These are phyloP conservation scores for Beauveria varroae DNA, from an alignment of 2,329 filamentous ascomycete genomes.

Conservation along the genomic window DNA sequence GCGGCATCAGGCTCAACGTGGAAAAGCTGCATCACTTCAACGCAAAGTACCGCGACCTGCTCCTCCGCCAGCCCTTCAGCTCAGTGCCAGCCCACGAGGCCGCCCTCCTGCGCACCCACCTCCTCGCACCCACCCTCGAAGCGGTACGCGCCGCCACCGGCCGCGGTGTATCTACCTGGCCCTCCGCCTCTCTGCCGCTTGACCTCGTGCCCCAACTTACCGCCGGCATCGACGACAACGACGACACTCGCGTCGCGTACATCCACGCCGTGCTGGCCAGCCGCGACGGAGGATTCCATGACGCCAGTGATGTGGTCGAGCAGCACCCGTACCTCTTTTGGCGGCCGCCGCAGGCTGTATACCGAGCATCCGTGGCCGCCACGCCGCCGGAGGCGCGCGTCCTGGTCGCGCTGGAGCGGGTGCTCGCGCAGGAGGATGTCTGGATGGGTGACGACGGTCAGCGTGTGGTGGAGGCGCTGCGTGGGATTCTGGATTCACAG, in stretches of 20 bases:
- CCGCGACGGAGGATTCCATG: slow-evolving; percentile 20
- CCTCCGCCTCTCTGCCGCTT: slow-evolving; percentile 12
- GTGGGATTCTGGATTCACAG: slow-evolving; percentile 12
- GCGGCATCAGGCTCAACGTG: slow-evolving; percentile 75
- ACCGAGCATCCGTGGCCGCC: slow-evolving; percentile 20
- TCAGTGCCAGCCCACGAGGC: slow-evolving; percentile 18
- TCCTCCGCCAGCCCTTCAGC: slow-evolving; percentile 21
- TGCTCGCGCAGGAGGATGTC: slow-evolving; percentile 13
- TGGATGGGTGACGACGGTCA: slow-evolving; percentile 10
- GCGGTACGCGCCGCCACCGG: slow-evolving; percentile 19
- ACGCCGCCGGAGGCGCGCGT: slow-evolving; percentile 15
- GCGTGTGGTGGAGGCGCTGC: slow-evolving; percentile 14
- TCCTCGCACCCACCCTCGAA: slow-evolving; percentile 18
- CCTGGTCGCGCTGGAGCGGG: slow-evolving; percentile 19
- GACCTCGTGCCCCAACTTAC: slow-evolving; percentile 20
- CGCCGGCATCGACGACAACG: background rate
- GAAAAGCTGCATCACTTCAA: slow-evolving; percentile 79
- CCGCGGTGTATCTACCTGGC: background rate
- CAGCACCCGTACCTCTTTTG: slow-evolving; percentile 32
- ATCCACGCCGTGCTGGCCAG: slow-evolving; percentile 16
- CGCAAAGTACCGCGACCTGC: slow-evolving; percentile 47
- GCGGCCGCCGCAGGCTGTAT: slow-evolving; percentile 25
- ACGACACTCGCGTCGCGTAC: slow-evolving; percentile 16
- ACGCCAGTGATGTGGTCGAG: slow-evolving; percentile 16
- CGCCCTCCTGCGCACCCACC: slow-evolving; percentile 17